phyloP scores from a whole-genome alignment of 345 rosid genomes.

The Mallotus nudiflorus region DNA sequence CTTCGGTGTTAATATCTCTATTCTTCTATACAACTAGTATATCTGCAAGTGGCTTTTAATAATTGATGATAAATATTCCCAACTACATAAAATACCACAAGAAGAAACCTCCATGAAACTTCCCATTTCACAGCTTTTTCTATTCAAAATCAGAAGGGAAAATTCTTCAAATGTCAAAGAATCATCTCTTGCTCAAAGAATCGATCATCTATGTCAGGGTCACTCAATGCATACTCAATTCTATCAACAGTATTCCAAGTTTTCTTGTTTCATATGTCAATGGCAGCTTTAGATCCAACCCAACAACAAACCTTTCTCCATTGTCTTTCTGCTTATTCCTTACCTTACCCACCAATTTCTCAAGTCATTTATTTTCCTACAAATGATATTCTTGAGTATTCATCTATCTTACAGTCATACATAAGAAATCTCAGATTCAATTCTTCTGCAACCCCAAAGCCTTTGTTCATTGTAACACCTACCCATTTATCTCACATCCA shows the following conservation, averaged over 20 bases:
- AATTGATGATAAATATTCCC: too few relatives aligned
- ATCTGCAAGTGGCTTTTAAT: too few relatives aligned
- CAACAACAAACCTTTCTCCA: conserved; percentile 4
- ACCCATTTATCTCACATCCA: conserved; percentile 46
- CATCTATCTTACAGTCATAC: conserved; percentile 33
- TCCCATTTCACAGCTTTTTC: too few relatives aligned
- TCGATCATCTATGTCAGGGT: not conserved
- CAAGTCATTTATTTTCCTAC: conserved; percentile 17
- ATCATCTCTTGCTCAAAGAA: not conserved
- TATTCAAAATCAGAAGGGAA: too few relatives aligned
- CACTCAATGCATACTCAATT: not conserved
- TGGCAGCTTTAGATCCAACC: conserved; percentile 17
- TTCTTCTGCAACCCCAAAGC: conserved; percentile 45
- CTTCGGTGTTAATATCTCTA: too few relatives aligned
- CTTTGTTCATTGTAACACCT: conserved; percentile 40
- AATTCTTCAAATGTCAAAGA: too few relatives aligned
- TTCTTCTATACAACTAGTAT: too few relatives aligned
- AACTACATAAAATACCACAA: too few relatives aligned
- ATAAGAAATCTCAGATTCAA: conserved; percentile 48
- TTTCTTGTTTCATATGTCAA: not conserved
- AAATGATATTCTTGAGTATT: conserved; percentile 44
- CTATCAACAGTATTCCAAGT: not conserved
- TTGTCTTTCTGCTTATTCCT: not conserved
- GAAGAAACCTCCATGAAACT: too few relatives aligned
- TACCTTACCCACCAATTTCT: not conserved